Percentiles rank a stretch among this genome's conserved stretches.
Conservation (phyloP, 2,329 filamentous ascomycete genomes). For the Rachicladosporium sp. region DNA sequence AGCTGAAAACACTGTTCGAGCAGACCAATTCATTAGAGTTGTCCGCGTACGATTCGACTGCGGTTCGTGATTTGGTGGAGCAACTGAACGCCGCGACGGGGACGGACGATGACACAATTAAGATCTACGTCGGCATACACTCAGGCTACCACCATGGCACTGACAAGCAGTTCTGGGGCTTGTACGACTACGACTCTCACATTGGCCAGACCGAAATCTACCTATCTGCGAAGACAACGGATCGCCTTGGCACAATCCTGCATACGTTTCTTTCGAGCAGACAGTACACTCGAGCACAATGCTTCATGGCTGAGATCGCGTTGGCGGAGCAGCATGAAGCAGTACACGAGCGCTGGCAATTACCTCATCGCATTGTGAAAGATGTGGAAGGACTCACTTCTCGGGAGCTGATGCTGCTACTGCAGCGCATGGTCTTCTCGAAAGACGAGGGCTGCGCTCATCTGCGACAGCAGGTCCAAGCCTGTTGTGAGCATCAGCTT, state of each 20-base stretch:
- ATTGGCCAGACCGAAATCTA: slow-evolving; percentile 26
- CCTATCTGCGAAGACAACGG: slow-evolving; percentile 33
- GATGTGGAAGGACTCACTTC: slow-evolving; percentile 33
- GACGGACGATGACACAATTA: slow-evolving; percentile 7
- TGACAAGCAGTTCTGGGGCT: slow-evolving; percentile 14
- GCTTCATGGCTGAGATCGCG: slow-evolving; percentile 28
- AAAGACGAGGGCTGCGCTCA: slow-evolving; percentile 3
- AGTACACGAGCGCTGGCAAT: slow-evolving; percentile 10
- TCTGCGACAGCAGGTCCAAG: not conserved
- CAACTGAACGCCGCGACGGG: slow-evolving; percentile 7
- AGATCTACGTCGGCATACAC: slow-evolving; percentile 13
- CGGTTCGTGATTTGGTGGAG: slow-evolving; percentile 11
- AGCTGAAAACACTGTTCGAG: slow-evolving; percentile 12
- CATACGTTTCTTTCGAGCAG: slow-evolving; percentile 35
- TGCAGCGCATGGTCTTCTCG: slow-evolving; percentile 20
- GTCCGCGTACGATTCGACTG: slow-evolving; percentile 5
- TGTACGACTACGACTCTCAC: slow-evolving; percentile 9
- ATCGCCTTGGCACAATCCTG: slow-evolving; percentile 30
- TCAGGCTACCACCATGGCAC: slow-evolving; percentile 13
- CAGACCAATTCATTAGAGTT: slow-evolving; percentile 3
- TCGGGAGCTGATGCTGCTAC: slow-evolving; percentile 27
- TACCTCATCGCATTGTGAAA: slow-evolving; percentile 28
- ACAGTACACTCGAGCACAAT: slow-evolving; percentile 25
- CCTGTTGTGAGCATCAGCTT: slow-evolving; percentile 3
- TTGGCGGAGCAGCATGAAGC: slow-evolving; percentile 12